Base-by-base conservation (phyloP, 1,284 basidiomycete genomes). In the Boletus albobrunnescens region DNA sequence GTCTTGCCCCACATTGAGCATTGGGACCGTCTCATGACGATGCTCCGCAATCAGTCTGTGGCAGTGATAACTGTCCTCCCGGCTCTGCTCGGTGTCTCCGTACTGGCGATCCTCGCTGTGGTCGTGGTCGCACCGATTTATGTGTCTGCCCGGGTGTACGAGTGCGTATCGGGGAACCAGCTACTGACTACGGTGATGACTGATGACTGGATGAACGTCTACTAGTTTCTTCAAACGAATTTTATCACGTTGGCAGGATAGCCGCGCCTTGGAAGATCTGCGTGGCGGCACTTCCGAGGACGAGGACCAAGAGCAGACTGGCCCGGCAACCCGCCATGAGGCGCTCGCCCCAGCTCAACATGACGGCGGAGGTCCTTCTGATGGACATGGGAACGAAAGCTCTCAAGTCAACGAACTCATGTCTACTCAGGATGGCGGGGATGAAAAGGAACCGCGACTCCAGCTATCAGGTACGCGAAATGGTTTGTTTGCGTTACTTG, bases 1-100 rank as follows among this genome's bases (percentile, higher is more conserved):
- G 37, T 57, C 11, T 35, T 56, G 7, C 56, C 58, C 1, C 56
- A 58, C 6, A 48, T 58, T 22, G 4, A 31, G 6, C 57, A 58
- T 9, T 57, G 57, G 57, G 13, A 54, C 19, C 48, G 49, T n/a
- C 55, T 58, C 13, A 14, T 26, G 8, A 37, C 27, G 3, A 2
- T 46, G 14, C 16, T 61, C 13, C 23, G 55, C 16, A 11, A 47
- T 13, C 26, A 24, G 13, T 4, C 38, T n/a, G n/a, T n/a, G 8
- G 28, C 28, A 8, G 43, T 27, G 8, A 22, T 52, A 2, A 46
- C 41, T 4, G 22, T 50, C 37, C 43, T 65, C 10, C 47, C 57
- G 4, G 46, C 27, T 1, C 2, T 58, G 6, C 45, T 65, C 2
- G 60, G 56, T 4, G 39, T 60, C 26, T 57, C 62, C 0, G 37